Base-by-base conservation (phyloP, 2,329 filamentous ascomycete species). In the Cladosporium phlei region DNA sequence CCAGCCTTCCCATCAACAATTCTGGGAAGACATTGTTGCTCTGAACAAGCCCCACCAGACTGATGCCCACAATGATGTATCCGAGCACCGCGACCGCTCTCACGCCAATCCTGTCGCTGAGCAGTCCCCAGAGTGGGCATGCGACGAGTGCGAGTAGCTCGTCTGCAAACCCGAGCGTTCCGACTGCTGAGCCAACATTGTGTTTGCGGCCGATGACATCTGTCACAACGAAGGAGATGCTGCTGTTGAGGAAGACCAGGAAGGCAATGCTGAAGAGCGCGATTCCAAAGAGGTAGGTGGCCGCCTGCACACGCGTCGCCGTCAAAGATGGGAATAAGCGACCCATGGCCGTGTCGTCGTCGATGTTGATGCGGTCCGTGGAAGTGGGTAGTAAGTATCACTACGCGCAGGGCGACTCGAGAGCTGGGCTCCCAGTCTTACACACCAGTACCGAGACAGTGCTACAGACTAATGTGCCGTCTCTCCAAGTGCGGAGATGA, bases 181-280 rank as follows among this genome's bases (percentile, higher is more conserved):
- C 88, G 50, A 91, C 87, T 40, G 88, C 80, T 67, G 89, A 80
- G 54, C 88, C 88, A 7, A 93, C 85, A 56, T 77, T 75, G 52
- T 81, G 68, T 61, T 85, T 83, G 58, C 85, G 76, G 50, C 85
- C 86, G 56, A 94, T 82, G 52, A 88, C 77, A 65, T 91, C 85
- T 51, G 86, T 91, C 51, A 94, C 82, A 49, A 93, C 85, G 68
- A 93, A 94, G 46, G 85, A 88, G 50, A 93, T 76, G 62, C 82
- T 84, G 70, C 82, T 86, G 72, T 93, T 93, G 52, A 94, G 78
- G 69, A 94, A 94, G 59, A 94, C 88, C 55, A 94, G 83, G 70
- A 93, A 93, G 46, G 85, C 85, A 61, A 94, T 93, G 66, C 83
- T 88, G 73, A 91, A 91, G 57, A 94, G 80, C 51, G 85, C 86